These are phyloP conservation scores for Marasmius oreades DNA, from an alignment of 1,284 basidiomycete species.

Conservation along the genomic window DNA sequence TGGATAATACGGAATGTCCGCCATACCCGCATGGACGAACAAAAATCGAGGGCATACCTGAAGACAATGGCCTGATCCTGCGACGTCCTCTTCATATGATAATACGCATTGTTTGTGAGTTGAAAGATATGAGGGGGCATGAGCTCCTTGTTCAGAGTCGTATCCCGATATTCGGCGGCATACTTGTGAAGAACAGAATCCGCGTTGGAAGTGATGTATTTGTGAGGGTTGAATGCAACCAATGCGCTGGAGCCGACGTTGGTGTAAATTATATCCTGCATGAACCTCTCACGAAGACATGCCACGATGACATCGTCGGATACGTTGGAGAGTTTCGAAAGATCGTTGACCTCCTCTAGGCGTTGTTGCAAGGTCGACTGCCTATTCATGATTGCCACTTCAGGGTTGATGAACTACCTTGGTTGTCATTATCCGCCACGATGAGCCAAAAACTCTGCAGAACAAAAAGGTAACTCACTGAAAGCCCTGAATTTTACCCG, in stretches of 20 bases:
- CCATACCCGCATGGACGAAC: neutral
- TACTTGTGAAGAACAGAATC: slow-evolving; percentile 84
- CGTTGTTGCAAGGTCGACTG: slow-evolving; percentile 48
- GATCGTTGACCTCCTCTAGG: slow-evolving; percentile 66
- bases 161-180: slow-evolving; percentile 70
- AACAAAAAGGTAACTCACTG: too few species aligned
- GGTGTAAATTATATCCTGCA: slow-evolving; percentile 82
- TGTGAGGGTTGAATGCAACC: slow-evolving; percentile 87
- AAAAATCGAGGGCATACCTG: slow-evolving; percentile 50
- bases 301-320: slow-evolving; percentile 80
- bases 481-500: too few species aligned
- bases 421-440: too few species aligned
- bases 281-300: slow-evolving; percentile 83
- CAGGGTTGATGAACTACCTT: too few species aligned
- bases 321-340: slow-evolving; percentile 54
- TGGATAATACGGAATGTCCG: neutral
- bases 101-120: slow-evolving; percentile 88
- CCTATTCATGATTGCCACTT: slow-evolving; percentile 7
- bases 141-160: slow-evolving; percentile 45
- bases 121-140: slow-evolving; percentile 86
- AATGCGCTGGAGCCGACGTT: slow-evolving; percentile 66
- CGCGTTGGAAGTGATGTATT: slow-evolving; percentile 76
- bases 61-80: slow-evolving; percentile 91
- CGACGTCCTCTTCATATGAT: slow-evolving; percentile 91
- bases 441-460: too few species aligned